Base-by-base conservation (phyloP, 768 basidiomycete species). In the Lactifluus echinatus region DNA sequence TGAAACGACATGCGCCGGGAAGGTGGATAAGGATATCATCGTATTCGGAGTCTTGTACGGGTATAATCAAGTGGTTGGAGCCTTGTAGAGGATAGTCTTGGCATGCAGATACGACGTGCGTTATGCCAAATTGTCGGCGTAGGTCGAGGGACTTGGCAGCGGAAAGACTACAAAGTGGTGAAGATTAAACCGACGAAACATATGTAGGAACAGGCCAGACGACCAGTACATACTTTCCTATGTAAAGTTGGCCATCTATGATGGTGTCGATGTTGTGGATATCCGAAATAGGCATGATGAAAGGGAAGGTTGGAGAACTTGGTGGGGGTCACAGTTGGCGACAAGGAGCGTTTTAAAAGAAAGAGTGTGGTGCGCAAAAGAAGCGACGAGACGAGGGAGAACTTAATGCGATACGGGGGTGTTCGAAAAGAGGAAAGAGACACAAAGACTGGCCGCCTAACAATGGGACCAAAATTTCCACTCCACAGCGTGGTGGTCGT, bases 41-140 rank as follows among this genome's bases (percentile, higher is more conserved):
- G 42, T 75, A 75, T 61, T 78, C 76, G 0, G 73, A 74, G 64
- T 79, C 77, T 61, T 79, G 69, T 19, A 79, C 78, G 55, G 79
- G 74, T 65, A 91, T 83, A 56, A 85, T 83, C 71, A 84, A 73
- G 68, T 90, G 89, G 46, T 69, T 70, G 50, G 85, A 76, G 21
- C 85, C 85, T 49, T 87, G 85, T 5, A 76, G 75, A 56, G 67
- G 51, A 49, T 55, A 62, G 53, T 91, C 89, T 34, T 72, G 69
- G 65, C 89, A 89, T 53, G 89, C 87, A 45, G 87, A 89, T 17
- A 91, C 68, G 50, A 90, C 82, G 70, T 91, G 89, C 5, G 86
- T 87, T 59, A 91, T 85, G 58, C 80, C 80, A 63, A 83, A 82
- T 69, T 89, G 86, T 49, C 80, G 60, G 31, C 56, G 63, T 19